phyloP scores from a whole-genome alignment of 495 filamentous ascomycete species.

The Aspergillus egyptiacus region DNA sequence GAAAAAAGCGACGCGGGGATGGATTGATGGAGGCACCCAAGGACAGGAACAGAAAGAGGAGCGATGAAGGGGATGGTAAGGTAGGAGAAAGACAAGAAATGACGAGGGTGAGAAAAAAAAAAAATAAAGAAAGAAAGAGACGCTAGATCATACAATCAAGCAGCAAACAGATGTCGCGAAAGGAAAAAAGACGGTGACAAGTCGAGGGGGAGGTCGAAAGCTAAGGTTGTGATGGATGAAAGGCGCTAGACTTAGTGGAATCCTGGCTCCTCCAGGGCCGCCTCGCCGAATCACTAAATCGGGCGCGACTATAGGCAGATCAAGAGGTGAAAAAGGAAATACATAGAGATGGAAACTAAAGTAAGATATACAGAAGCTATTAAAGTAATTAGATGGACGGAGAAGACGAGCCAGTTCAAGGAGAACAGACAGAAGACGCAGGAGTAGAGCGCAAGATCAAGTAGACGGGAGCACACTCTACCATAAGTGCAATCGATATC shows the following conservation, averaged over 20 bases:
- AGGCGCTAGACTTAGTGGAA: slow-evolving; percentile 21
- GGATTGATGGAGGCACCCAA: slow-evolving; percentile 17
- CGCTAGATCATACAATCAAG: slow-evolving; percentile 18
- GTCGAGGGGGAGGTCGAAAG: slow-evolving; percentile 22
- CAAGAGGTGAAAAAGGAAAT: slow-evolving; percentile 11
- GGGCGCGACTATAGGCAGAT: slow-evolving; percentile 10
- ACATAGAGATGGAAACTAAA: slow-evolving; percentile 12
- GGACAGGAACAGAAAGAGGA: slow-evolving; percentile 3
- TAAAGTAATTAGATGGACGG: too few species aligned
- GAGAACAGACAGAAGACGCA: slow-evolving; percentile 1
- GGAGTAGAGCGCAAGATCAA: slow-evolving; percentile 16
- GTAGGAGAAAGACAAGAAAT: slow-evolving; percentile 12
- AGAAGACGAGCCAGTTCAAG: slow-evolving; percentile 1
- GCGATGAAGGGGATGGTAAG: slow-evolving; percentile 9
- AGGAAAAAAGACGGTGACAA: slow-evolving; percentile 22
- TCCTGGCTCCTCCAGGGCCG: slow-evolving; percentile 14
- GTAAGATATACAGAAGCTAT: slow-evolving; percentile 19
- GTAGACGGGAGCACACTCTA: slow-evolving; percentile 1
- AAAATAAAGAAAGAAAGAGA: slow-evolving; percentile 5
- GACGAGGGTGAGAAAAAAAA: not conserved
- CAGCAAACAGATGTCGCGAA: slow-evolving; percentile 16
- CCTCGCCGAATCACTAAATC: slow-evolving; percentile 11
- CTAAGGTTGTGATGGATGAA: slow-evolving; percentile 21
- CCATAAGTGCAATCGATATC: too few species aligned
- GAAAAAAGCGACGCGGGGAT: slow-evolving; percentile 22